Evolutionary conservation across 176 grass and related monocot genomes (phyloP).

Genomic region (Alopecurus myosuroides): DNA sequence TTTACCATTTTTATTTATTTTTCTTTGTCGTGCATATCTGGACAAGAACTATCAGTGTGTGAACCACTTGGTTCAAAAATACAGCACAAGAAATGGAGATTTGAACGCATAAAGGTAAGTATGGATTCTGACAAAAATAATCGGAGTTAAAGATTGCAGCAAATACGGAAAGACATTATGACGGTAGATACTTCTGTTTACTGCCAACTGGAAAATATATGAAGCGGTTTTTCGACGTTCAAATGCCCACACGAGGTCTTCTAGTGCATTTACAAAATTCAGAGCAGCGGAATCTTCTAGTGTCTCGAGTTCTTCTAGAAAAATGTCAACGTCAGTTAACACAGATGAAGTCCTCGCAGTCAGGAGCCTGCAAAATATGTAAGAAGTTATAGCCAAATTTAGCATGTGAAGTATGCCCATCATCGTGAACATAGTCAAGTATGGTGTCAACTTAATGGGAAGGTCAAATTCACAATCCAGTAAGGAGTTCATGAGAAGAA

Average conservation of each 20-base stretch:
- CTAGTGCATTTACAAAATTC: constrained; percentile 96
- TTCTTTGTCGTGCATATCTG: constrained; percentile 10
- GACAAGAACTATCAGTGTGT: constrained; percentile 1
- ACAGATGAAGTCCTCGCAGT: constrained; percentile 49
- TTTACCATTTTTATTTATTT: neutral
- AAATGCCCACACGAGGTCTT: constrained; percentile 90
- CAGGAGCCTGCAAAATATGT: constrained; percentile 56
- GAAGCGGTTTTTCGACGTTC: constrained; percentile 77
- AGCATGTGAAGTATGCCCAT: constrained; percentile 1
- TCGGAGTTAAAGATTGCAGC: constrained; percentile 5
- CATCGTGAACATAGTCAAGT: constrained; percentile 3
- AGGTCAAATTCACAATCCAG: constrained; percentile 77
- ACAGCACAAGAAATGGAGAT: constrained; percentile 11
- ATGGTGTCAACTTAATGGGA: constrained; percentile 60
- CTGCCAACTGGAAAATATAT: constrained; percentile 86
- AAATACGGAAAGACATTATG: constrained; percentile 75
- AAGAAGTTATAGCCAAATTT: constrained; percentile 16
- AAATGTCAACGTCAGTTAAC: constrained; percentile 49
- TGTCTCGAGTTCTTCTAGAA: constrained; percentile 46
- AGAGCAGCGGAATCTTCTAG: constrained; percentile 69
- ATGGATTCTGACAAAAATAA: neutral
- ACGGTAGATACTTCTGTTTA: constrained; percentile 64
- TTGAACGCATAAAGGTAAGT: neutral
- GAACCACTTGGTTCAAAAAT: neutral
- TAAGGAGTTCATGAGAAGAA: constrained; percentile 73